Base-by-base conservation (phyloP, 2,329 filamentous ascomycete genomes). In the Trichophyton mentagrophytes region DNA sequence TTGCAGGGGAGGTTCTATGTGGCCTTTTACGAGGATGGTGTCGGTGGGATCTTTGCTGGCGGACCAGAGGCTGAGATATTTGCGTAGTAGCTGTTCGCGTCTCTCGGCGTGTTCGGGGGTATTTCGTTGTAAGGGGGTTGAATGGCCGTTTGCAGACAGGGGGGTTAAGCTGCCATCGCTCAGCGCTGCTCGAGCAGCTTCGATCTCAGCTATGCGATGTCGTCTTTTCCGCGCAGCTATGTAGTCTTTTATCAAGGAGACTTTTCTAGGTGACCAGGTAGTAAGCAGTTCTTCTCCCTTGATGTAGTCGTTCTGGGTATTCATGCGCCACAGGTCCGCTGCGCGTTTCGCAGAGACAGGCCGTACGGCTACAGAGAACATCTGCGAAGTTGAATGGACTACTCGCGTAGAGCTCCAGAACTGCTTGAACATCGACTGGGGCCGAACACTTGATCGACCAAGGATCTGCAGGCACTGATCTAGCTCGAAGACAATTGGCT, bases 271-370 rank as follows among this genome's bases (percentile, higher is more conserved):
- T 6, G 86, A 85, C 93, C 93, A 99, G 61, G 85, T 85, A 1
- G 80, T 85, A 44, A 99, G 78, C 57, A 86, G 81, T 72, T 99
- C 93, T 74, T 99, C 91, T 60, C 93, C 93, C 72, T 96, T 96
- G 67, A 99, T 89, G 70, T 96, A 97, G 71, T 95, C 90, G 68
- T 95, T 88, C 62, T 89, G 86, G 15, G 91, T 97, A 72, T 90
- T 95, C 85, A 97, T 90, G 60, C 93, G 85, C 93, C 93, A 99
- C 11, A 99, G 79, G 71, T 99, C 93, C 2, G 90, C 90, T 0
- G 90, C 89, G 55, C 89, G 84, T 74, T 96, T 96, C 58, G 95
- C 90, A 2, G 90, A 90, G 6, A 89, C 86, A 0, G 93, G 93
- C 33, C 90, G 86, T 73, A 97, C 86, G 4, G 85, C 85, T 57